Evolutionary conservation across 495 filamentous ascomycete species (phyloP).

Genomic region (Aspergillus sparsus): DNA sequence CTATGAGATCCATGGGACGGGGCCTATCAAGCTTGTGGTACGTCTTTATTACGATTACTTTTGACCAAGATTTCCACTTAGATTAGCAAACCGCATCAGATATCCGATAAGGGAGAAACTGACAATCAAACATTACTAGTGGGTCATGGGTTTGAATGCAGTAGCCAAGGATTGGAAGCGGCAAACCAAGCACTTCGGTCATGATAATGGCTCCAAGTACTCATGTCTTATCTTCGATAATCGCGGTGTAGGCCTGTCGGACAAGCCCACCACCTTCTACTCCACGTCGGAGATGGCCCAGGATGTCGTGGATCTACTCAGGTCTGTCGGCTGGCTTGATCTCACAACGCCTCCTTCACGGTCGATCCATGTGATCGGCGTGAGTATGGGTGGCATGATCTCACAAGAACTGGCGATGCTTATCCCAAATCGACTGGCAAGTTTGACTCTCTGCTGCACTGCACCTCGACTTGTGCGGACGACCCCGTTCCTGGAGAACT

Average conservation of each 20-base stretch:
- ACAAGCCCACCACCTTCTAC: constrained; percentile 61
- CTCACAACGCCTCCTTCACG: constrained; percentile 59
- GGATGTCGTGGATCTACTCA: constrained; percentile 63
- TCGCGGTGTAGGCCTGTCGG: constrained; percentile 70
- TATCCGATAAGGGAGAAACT: background rate
- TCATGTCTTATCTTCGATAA: constrained; percentile 74
- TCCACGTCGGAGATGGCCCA: constrained; percentile 58
- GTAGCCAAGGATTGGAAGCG: constrained; percentile 65
- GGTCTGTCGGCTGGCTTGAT: constrained; percentile 57
- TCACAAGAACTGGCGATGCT: constrained; percentile 73
- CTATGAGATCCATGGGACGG: constrained; percentile 78
- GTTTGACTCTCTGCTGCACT: constrained; percentile 67
- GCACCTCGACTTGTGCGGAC: constrained; percentile 69
- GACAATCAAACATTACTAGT: constrained; percentile 21
- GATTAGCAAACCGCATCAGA: background rate
- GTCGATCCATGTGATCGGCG: constrained; percentile 68
- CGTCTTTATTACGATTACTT: constrained; percentile 29
- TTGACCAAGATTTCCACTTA: too few relatives aligned
- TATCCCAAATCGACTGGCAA: constrained; percentile 62
- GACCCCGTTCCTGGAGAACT: constrained; percentile 60
- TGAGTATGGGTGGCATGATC: constrained; percentile 86
- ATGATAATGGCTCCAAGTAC: constrained; percentile 62
- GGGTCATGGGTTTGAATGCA: constrained; percentile 37
- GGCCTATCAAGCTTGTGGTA: constrained; percentile 70
- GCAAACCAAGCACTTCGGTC: constrained; percentile 74